phyloP scores from a whole-genome alignment of 1,139 yeast genomes.

The Saccharomyces hybrid region DNA sequence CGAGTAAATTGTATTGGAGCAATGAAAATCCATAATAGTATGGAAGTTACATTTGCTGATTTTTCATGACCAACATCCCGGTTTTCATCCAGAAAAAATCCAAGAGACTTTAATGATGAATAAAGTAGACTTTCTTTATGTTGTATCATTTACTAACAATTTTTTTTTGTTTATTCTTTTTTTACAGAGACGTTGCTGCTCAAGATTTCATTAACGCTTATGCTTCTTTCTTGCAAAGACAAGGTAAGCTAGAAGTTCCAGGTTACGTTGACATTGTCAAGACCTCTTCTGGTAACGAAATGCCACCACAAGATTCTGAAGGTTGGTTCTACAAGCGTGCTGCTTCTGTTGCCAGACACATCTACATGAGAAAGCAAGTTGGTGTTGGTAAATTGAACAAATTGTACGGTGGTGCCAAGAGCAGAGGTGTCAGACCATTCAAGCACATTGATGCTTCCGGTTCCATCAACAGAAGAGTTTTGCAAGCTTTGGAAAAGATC shows the following conservation, averaged over 20 bases:
- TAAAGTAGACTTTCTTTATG: background rate
- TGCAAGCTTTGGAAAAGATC: slow-evolving; percentile 96
- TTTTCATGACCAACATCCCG: no score
- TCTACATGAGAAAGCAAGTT: slow-evolving; percentile 98
- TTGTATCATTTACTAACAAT: slow-evolving; percentile 17
- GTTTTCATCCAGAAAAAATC: no score
- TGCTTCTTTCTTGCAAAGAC: slow-evolving; percentile 99
- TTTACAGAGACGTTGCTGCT: slow-evolving; percentile 96
- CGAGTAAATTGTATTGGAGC: no score
- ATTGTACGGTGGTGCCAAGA: slow-evolving; percentile 97
- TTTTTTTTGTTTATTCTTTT: slow-evolving; percentile 26
- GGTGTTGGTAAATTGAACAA: slow-evolving; percentile 99
- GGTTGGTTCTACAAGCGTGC: slow-evolving; percentile 99
- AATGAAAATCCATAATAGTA: no score
- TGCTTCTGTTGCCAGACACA: slow-evolving; percentile 99
- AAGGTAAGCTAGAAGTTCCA: slow-evolving; percentile 99
- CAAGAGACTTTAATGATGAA: background rate
- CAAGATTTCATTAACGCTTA: slow-evolving; percentile 99
- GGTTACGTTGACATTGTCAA: slow-evolving; percentile 99
- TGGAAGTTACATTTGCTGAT: no score
- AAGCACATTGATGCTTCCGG: slow-evolving; percentile 99
- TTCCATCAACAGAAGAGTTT: slow-evolving; percentile 95
- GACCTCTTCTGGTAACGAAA: slow-evolving; percentile 98
- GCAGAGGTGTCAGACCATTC: slow-evolving; percentile 99
- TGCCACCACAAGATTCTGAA: slow-evolving; percentile 99